Evolutionary conservation across 257 asterid species (phyloP).

Genomic region (Marsdenia floribunda): DNA sequence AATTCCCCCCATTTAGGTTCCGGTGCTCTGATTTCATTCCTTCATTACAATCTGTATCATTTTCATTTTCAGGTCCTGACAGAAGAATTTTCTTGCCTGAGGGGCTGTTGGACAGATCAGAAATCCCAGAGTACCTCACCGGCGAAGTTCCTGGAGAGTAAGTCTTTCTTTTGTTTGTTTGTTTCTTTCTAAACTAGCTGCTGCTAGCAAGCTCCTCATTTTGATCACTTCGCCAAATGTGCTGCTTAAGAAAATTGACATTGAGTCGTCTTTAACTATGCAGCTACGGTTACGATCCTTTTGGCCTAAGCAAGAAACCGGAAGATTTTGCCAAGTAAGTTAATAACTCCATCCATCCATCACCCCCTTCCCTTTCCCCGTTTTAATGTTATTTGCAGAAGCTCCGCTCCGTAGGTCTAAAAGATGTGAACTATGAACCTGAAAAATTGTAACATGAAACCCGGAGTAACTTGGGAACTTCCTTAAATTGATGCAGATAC

Average conservation of each 20-base stretch:
- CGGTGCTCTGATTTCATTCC: not conserved
- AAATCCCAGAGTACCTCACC: constrained; percentile 85
- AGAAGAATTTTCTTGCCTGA: constrained; percentile 93
- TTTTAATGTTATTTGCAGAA: not conserved
- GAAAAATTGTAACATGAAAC: not conserved
- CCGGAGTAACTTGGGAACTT: not conserved
- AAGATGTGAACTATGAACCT: not conserved
- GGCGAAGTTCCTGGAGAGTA: constrained; percentile 99
- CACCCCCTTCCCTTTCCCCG: not conserved
- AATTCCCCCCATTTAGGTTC: not conserved
- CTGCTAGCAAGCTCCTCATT: not conserved
- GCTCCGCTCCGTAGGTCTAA: not conserved
- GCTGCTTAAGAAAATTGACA: too few relatives aligned
- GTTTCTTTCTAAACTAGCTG: not conserved
- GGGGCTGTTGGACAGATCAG: constrained; percentile 91
- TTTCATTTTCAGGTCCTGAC: constrained; percentile 67
- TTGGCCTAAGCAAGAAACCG: constrained; percentile 95
- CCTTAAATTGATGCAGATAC: constrained; percentile 36
- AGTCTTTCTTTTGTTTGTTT: constrained; percentile 16
- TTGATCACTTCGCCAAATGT: not conserved
- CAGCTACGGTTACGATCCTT: constrained; percentile 98
- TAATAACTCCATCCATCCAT: not conserved
- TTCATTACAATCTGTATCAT: not conserved
- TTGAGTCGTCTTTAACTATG: constrained; percentile 12
- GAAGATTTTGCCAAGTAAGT: constrained; percentile 79